Evolutionary conservation across 2,329 filamentous ascomycete genomes (phyloP), one percentile per base, ranked within the genome.

Genomic region (Alternaria infectoria): DNA sequence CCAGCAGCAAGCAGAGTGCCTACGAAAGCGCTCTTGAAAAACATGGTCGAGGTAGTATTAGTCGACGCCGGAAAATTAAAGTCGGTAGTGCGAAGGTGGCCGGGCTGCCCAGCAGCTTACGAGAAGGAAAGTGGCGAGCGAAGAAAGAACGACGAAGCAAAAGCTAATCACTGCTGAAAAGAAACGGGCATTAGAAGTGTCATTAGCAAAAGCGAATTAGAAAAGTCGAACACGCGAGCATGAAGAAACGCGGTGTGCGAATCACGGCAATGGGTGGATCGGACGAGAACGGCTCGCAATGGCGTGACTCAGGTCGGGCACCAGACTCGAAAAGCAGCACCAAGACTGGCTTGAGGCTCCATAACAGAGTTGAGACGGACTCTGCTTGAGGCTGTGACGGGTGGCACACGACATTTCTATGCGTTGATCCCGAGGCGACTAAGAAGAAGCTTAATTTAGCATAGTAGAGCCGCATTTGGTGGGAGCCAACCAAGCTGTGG

Each of bases 101-200:
- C 65, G 64, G 56, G 75, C 78, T 78, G 78, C 68, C 70, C 78
- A 77, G 78, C 78, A 80, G 78, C 78, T 68, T 67, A 66, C 61
- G 61, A 64, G 70, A 77, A 75, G 61, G 71, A 75, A 59, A 67
- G 68, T 68, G 67, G 66, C 66, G 64, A 74, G 69, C 69, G 73
- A 66, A 58, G 65, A 75, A 74, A 73, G 69, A 76, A 62, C 54
- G 72, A 74, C 66, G 66, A 59, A 52, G 64, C 52, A 67, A 67
- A 72, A 69, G 66, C 67, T 61, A 73, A 68, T 60, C 62, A 65
- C 65, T 59, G 56, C 62, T 36, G 57, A 65, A 69, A 67, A 64
- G 69, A 76, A 78, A 74, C 70, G 62, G 70, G 73, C 70, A 70
- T 71, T 71, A 69, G 67, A 64, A 64, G 68, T 68, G 64, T 69